Conservation (phyloP, 306 rosid genomes). For the Dalbergia cultrata region DNA sequence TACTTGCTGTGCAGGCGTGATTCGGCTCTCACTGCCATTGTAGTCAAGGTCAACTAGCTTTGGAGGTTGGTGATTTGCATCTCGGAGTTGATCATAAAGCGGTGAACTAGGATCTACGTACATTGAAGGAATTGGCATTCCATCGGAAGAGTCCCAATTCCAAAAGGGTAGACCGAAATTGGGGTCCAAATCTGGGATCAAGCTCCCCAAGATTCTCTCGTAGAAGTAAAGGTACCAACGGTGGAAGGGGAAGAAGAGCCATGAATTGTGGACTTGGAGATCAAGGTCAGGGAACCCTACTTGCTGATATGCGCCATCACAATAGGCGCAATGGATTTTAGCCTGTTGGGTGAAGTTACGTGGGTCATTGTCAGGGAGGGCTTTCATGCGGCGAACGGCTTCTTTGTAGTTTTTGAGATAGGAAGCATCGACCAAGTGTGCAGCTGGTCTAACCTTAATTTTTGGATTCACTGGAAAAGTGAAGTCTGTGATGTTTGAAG, state of each 20-base stretch:
- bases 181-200: conserved; percentile 63
- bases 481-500: conserved; percentile 53
- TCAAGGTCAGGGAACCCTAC: conserved; percentile 71
- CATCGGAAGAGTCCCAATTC: conserved; percentile 73
- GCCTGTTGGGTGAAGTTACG: conserved; percentile 81
- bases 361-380: conserved; percentile 70
- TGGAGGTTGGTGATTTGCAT: conserved; percentile 67
- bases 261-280: conserved; percentile 71
- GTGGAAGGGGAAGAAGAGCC: conserved; percentile 92
- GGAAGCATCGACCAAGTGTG: conserved; percentile 58
- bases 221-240: conserved; percentile 79
- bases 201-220: conserved; percentile 72
- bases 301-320: conserved; percentile 79
- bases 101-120: conserved; percentile 57
- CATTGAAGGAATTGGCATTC: conserved; percentile 70
- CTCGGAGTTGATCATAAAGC: conserved; percentile 63
- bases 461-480: conserved; percentile 19
- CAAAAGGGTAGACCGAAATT: conserved; percentile 74
- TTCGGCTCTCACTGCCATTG: neutral
- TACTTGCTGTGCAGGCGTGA: neutral
- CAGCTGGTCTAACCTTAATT: conserved; percentile 63
- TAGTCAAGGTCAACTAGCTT: conserved; percentile 59
- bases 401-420: conserved; percentile 59
- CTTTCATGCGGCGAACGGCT: conserved; percentile 72
- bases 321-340: conserved; percentile 80